These are phyloP conservation scores for Phaeosphaeriaceae sp. DNA, from an alignment of 2,329 filamentous ascomycete genomes.

Conservation along the genomic window DNA sequence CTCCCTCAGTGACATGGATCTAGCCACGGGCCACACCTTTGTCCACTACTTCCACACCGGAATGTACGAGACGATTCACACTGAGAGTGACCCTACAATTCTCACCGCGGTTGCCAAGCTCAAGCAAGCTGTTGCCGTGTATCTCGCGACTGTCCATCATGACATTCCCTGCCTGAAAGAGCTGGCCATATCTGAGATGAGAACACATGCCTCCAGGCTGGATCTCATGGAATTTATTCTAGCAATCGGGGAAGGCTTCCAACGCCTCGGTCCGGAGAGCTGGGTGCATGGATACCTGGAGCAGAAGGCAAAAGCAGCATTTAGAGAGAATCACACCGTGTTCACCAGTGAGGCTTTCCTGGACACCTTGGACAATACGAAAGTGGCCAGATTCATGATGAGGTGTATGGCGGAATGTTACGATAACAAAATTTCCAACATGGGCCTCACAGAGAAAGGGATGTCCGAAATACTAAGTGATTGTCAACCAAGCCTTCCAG, in stretches of 20 bases:
- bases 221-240: neutral
- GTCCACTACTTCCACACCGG: neutral
- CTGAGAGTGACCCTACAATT: neutral
- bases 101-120: neutral
- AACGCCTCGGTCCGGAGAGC: neutral
- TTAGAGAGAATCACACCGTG: neutral
- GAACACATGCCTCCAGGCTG: neutral
- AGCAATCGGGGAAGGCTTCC: neutral
- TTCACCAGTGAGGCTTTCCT: constrained; percentile 4
- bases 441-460: neutral
- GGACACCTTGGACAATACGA: neutral
- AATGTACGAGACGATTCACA: neutral
- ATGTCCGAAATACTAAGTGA: neutral
- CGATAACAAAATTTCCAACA: neutral
- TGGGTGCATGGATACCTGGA: constrained; percentile 5
- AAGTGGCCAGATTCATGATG: constrained; percentile 4
- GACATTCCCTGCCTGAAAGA: constrained; percentile 1
- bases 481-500: neutral
- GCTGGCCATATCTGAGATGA: constrained; percentile 6
- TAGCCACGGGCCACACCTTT: neutral
- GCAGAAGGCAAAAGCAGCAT: constrained; percentile 2
- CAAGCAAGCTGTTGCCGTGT: constrained; percentile 1
- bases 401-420: constrained; percentile 3
- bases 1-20: neutral
- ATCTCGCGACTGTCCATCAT: neutral